Evolutionary conservation across 495 filamentous ascomycete genomes (phyloP).

Genomic region (Penicillium alfredii): DNA sequence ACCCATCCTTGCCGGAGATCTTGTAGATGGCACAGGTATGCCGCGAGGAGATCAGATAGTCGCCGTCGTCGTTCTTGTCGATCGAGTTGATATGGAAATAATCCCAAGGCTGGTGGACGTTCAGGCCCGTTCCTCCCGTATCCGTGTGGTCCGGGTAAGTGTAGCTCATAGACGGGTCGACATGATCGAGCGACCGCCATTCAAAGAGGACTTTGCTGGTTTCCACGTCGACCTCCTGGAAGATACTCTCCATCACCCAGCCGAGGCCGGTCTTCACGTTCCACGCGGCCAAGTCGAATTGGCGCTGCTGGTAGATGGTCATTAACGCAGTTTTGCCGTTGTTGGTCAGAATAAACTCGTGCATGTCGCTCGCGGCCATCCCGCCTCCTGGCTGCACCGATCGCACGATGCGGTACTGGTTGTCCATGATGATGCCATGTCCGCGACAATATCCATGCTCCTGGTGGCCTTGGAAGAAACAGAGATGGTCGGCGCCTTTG

Average conservation of each 20-base stretch:
- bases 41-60: constrained; percentile 56
- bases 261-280: constrained; percentile 43
- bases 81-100: constrained; percentile 63
- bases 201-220: constrained; percentile 47
- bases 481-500: constrained; percentile 45
- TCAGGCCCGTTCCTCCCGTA: constrained; percentile 40
- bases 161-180: constrained; percentile 41
- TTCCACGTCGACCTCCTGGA: constrained; percentile 48
- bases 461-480: constrained; percentile 50
- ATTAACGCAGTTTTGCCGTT: constrained; percentile 47
- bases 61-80: constrained; percentile 50
- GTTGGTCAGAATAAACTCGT: constrained; percentile 45
- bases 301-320: constrained; percentile 51
- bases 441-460: constrained; percentile 50
- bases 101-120: constrained; percentile 49
- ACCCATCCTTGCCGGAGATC: constrained; percentile 53
- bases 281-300: constrained; percentile 47
- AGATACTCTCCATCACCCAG: constrained; percentile 47
- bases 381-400: constrained; percentile 41
- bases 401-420: constrained; percentile 43
- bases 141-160: constrained; percentile 42
- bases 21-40: constrained; percentile 54
- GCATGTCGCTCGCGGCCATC: constrained; percentile 45
- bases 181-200: constrained; percentile 48
- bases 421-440: constrained; percentile 49